phyloP scores from a whole-genome alignment of 1,139 yeast species.

The Protomyces pachydermus region DNA sequence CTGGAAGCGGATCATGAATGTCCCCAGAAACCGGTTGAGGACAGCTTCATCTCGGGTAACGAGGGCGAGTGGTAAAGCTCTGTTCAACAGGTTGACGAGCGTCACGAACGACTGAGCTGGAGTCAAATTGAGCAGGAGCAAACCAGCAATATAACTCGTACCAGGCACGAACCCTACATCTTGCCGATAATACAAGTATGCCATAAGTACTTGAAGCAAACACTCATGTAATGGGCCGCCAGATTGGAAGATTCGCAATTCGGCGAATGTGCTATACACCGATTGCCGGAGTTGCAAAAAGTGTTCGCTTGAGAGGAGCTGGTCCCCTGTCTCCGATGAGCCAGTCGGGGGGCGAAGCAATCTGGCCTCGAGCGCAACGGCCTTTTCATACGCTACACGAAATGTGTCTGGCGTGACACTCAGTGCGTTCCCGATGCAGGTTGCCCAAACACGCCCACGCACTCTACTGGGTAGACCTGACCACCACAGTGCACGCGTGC shows the following conservation, averaged over 20 bases:
- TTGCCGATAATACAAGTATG: constrained; percentile 38
- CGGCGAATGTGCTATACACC: constrained; percentile 44
- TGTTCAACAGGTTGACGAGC: constrained; percentile 46
- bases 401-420: constrained; percentile 34
- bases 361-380: constrained; percentile 33
- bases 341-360: not conserved
- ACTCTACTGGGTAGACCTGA: constrained; percentile 54
- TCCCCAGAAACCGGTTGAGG: constrained; percentile 40
- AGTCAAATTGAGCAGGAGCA: constrained; percentile 43
- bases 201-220: constrained; percentile 38
- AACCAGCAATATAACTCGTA: constrained; percentile 41
- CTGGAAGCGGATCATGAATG: constrained; percentile 48
- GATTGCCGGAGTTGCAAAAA: constrained; percentile 34
- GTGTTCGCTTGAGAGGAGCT: constrained; percentile 8
- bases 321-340: constrained; percentile 1
- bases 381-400: constrained; percentile 33
- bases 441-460: constrained; percentile 51
- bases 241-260: constrained; percentile 43
- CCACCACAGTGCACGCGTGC: constrained; percentile 60
- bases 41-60: constrained; percentile 38
- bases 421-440: constrained; percentile 42
- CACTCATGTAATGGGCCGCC: constrained; percentile 41
- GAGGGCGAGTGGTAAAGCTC: constrained; percentile 39
- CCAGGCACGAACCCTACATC: constrained; percentile 35
- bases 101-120: constrained; percentile 45